phyloP scores from a whole-genome alignment of 1,284 basidiomycete species.

The Sanghuangporus baumii region DNA sequence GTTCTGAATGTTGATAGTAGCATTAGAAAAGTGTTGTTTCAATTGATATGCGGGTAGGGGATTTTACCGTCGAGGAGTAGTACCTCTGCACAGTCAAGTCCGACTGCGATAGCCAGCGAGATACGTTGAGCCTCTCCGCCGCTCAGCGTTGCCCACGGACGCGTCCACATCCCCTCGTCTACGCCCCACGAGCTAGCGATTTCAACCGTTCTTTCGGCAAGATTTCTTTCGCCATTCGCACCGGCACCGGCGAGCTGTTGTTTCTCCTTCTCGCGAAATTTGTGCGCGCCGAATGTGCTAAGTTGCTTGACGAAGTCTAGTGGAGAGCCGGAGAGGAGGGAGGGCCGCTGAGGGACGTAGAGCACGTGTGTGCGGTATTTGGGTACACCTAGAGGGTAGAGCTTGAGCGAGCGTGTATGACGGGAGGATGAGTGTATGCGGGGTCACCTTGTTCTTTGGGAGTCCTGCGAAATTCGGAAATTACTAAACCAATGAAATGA shows the following conservation, averaged over 20 bases:
- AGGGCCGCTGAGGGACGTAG: slow-evolving; percentile 83
- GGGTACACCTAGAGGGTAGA: slow-evolving; percentile 53
- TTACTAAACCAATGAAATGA: not conserved
- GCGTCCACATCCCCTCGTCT: slow-evolving; percentile 63
- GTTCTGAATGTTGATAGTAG: slow-evolving; percentile 45
- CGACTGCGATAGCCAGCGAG: slow-evolving; percentile 69
- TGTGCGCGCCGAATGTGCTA: slow-evolving; percentile 51
- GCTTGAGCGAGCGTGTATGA: not conserved
- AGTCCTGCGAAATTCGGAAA: slow-evolving; percentile 31
- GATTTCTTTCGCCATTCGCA: not conserved
- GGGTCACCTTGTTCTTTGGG: slow-evolving; percentile 49
- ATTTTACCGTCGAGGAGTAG: slow-evolving; percentile 77
- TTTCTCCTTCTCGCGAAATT: slow-evolving; percentile 17
- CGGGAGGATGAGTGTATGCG: not conserved
- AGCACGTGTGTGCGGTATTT: slow-evolving; percentile 69
- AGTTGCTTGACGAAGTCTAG: slow-evolving; percentile 62
- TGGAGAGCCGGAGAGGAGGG: slow-evolving; percentile 76
- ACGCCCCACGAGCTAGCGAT: slow-evolving; percentile 68
- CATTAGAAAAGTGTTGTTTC: not conserved
- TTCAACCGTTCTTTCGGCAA: slow-evolving; percentile 32
- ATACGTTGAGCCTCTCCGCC: slow-evolving; percentile 83
- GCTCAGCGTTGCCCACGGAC: slow-evolving; percentile 72
- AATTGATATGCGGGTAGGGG: too few species aligned
- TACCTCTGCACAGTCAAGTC: slow-evolving; percentile 70
- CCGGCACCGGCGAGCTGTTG: not conserved